phyloP scores from a whole-genome alignment of 2,329 filamentous ascomycete genomes.

The Verticillium isaacii region DNA sequence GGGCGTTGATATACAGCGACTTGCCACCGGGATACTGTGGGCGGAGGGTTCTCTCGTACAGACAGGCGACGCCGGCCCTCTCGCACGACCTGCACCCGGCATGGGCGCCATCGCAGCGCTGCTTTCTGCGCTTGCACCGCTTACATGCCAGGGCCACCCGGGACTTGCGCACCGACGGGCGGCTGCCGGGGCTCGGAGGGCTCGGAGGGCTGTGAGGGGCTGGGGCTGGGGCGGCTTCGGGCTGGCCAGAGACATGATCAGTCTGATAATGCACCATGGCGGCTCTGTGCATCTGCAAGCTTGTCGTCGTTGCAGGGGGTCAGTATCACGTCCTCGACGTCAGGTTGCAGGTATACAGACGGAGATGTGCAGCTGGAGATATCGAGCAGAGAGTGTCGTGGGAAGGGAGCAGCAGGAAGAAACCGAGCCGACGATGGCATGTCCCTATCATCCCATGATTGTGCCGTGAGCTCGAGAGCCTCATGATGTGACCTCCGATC shows the following conservation, averaged over 20 bases:
- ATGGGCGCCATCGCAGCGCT: conserved; percentile 20
- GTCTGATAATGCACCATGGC: neutral
- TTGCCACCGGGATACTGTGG: conserved; percentile 22
- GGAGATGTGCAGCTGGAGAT: neutral
- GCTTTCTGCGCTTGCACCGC: conserved; percentile 20
- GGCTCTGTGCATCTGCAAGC: neutral
- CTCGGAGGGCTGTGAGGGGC: conserved; percentile 7
- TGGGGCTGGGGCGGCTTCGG: neutral
- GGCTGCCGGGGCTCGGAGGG: conserved; percentile 6
- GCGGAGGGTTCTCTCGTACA: conserved; percentile 18
- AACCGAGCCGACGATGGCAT: conserved; percentile 4
- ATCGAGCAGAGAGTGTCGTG: neutral
- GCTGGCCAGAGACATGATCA: conserved; percentile 3
- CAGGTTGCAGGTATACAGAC: neutral
- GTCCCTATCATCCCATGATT: neutral
- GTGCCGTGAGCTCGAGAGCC: no score
- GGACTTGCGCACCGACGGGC: conserved; percentile 9
- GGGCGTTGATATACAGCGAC: conserved; percentile 19
- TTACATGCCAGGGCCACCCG: conserved; percentile 19
- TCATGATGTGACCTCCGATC: neutral
- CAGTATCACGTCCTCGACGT: neutral
- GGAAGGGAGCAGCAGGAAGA: conserved; percentile 2
- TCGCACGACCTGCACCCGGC: conserved; percentile 19
- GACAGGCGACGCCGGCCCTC: conserved; percentile 13
- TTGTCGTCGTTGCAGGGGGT: neutral